These are phyloP conservation scores for Kodamaea sp. DNA, from an alignment of 1,139 yeast species.

Conservation along the genomic window DNA sequence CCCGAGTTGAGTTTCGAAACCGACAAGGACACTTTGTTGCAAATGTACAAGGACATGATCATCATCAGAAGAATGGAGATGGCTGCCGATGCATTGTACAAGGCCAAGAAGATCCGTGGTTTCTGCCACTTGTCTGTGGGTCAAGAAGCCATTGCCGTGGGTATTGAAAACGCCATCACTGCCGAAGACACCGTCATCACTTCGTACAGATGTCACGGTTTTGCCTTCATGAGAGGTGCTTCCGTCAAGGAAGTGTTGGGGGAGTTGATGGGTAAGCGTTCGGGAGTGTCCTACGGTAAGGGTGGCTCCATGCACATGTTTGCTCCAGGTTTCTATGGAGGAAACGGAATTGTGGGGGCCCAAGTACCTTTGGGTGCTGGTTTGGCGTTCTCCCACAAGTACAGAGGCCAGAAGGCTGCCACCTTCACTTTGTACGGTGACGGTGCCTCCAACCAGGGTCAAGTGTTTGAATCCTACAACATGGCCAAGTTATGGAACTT, in stretches of 20 bases:
- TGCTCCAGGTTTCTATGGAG: constrained; percentile 94
- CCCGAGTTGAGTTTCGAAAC: constrained; percentile 77
- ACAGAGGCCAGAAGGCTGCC: constrained; percentile 77
- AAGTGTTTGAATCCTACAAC: constrained; percentile 94
- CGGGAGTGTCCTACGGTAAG: constrained; percentile 94
- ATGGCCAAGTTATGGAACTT: constrained; percentile 99
- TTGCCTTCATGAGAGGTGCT: constrained; percentile 94
- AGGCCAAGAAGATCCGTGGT: constrained; percentile 97
- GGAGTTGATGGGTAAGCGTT: constrained; percentile 94
- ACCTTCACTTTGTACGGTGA: constrained; percentile 94
- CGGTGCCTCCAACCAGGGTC: constrained; percentile 99
- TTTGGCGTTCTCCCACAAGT: constrained; percentile 94
- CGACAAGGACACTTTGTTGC: constrained; percentile 74
- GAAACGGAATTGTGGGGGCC: constrained; percentile 99
- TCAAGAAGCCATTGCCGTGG: constrained; percentile 98
- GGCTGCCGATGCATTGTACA: constrained; percentile 97
- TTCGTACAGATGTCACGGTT: constrained; percentile 98
- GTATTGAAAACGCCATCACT: constrained; percentile 92
- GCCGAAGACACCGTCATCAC: constrained; percentile 87
- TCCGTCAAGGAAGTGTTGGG: constrained; percentile 88
- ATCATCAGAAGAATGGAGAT: constrained; percentile 96
- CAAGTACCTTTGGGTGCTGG: constrained; percentile 99
- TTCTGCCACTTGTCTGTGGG: constrained; percentile 99
- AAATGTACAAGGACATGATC: constrained; percentile 97
- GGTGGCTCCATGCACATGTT: constrained; percentile 99